phyloP scores from a whole-genome alignment of 768 basidiomycete genomes.

The Coprinopsis sp. region DNA sequence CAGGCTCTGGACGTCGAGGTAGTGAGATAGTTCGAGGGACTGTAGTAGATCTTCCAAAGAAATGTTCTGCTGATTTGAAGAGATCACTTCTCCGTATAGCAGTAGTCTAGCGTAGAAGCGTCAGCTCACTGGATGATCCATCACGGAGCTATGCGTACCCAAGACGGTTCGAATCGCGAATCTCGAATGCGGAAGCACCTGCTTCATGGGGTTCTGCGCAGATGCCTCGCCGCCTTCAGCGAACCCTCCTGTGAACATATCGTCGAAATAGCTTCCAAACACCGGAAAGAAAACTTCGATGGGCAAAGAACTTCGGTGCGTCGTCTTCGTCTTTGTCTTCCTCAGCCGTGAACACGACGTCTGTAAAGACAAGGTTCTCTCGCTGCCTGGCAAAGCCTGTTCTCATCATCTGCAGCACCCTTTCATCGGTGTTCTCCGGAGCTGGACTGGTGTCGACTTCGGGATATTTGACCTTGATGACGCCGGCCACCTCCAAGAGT shows the following conservation, averaged over 20 bases:
- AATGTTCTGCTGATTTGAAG: neutral
- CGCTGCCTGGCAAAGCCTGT: conserved; percentile 8
- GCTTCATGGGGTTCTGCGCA: neutral
- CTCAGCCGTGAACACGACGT: conserved; percentile 5
- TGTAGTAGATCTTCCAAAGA: neutral
- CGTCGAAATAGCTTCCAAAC: conserved; percentile 2
- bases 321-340: conserved; percentile 2
- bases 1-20: neutral
- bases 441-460: neutral
- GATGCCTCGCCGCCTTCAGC: neutral
- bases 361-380: conserved; percentile 1
- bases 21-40: neutral
- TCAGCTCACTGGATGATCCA: too few relatives aligned
- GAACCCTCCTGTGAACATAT: conserved; percentile 5
- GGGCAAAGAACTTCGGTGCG: neutral
- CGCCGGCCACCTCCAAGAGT: conserved; percentile 8
- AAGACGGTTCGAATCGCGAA: too few relatives aligned
- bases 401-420: neutral
- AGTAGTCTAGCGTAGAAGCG: neutral
- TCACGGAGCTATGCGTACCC: too few relatives aligned
- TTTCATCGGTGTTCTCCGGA: neutral
- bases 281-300: conserved; percentile 7
- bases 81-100: neutral
- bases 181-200: neutral
- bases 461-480: conserved; percentile 8